A percentile compares a stretch with the other conserved stretches of the same genome.
These are phyloP conservation scores for Penicillium sclerotiorum DNA, from an alignment of 2,329 filamentous ascomycete species.

Conservation along the genomic window DNA sequence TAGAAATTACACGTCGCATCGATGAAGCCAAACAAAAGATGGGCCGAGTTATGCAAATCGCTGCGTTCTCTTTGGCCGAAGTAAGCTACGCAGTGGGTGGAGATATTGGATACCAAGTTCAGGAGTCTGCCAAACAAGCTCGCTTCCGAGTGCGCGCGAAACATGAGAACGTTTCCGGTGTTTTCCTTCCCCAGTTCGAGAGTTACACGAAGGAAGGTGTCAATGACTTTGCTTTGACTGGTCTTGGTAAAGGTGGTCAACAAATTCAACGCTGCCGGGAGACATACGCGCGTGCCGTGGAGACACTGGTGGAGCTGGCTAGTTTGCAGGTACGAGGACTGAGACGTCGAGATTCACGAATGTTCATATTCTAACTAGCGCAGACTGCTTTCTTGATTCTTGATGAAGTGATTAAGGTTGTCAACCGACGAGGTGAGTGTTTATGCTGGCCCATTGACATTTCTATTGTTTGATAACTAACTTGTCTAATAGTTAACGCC, in stretches of 20 bases:
- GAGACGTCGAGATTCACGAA: background rate
- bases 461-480: constrained; percentile 24
- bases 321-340: constrained; percentile 70
- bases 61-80: constrained; percentile 94
- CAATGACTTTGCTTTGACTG: constrained; percentile 95
- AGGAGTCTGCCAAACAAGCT: constrained; percentile 90
- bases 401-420: constrained; percentile 98
- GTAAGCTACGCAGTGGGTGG: constrained; percentile 96
- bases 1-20: constrained; percentile 94
- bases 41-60: constrained; percentile 98
- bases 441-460: background rate
- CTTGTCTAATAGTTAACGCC: constrained; percentile 70
- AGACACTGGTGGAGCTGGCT: constrained; percentile 91
- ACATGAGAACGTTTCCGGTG: constrained; percentile 98
- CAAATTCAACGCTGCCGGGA: constrained; percentile 94
- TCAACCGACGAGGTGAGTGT: constrained; percentile 81
- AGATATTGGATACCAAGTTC: constrained; percentile 94
- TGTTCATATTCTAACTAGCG: too few relatives aligned
- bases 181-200: constrained; percentile 91
- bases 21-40: constrained; percentile 99
- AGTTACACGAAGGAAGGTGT: constrained; percentile 84
- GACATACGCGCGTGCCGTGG: constrained; percentile 93
- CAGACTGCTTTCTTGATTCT: constrained; percentile 95
- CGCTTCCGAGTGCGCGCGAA: constrained; percentile 91
- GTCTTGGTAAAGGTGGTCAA: constrained; percentile 93